Base-by-base conservation (phyloP, 805 yeast species). In the Ogataea kodamae region DNA sequence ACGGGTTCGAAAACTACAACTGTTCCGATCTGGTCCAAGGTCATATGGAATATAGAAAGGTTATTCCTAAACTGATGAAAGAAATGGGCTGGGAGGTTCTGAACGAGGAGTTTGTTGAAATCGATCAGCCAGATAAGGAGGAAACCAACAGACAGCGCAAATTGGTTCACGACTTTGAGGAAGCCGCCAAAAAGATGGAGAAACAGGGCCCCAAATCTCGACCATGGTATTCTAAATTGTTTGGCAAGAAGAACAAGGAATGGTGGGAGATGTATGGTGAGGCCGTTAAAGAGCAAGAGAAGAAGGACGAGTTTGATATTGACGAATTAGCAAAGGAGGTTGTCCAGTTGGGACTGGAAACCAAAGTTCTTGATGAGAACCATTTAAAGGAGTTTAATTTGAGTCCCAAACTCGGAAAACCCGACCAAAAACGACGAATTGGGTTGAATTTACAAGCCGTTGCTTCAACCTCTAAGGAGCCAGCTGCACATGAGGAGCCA, bases 11-110 rank as follows among this genome's bases (percentile, higher is more conserved):
- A 45, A 90, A 90, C 57, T 70, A 81, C 43, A 94, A 92, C 53
- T 86, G 95, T 51, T 84, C 97, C 0, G 87, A 79, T 12, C 50
- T 69, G 33, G 96, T 90, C 4, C 88, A 83, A 40, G 98, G 98
- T 1, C 98, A 92, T 64, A 86, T 92, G 96, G 87, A 83, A n/a
- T 92, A 92, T 61, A 81, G 98, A 64, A 81, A 81, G 42, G 88
- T 87, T 9, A 87, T 92, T 73, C 99, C 99, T 1, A 76, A 76
- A 48, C 68, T 92, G 26, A 56, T 92, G 45, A 72, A 73, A 42
- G 60, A 64, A 31, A 49, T 85, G 24, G 89, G 84, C 4, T 82
- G 94, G 78, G 81, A 84, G 35, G 87, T 92, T 4, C 56, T 88
- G 25, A 76, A 81, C 43, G 98, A 92, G 39, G 96, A 89, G 55